phyloP scores from a whole-genome alignment of 2,329 filamentous ascomycete genomes.

The Claviceps sorghi region DNA sequence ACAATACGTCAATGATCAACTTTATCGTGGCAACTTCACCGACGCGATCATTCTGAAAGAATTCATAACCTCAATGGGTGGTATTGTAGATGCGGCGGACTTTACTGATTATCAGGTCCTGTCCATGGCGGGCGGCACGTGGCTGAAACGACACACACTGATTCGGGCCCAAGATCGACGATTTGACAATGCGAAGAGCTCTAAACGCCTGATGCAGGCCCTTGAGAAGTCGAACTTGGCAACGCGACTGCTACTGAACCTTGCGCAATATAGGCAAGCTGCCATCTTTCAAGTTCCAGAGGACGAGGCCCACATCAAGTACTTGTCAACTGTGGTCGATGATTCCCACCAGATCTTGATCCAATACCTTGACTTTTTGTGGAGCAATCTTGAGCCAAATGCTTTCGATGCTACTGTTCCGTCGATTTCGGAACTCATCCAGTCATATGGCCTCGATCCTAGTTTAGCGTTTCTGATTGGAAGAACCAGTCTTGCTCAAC shows the following conservation, averaged over 20 bases:
- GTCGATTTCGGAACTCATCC: conserved; percentile 56
- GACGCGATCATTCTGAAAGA: conserved; percentile 87
- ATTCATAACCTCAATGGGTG: conserved; percentile 82
- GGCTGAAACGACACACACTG: conserved; percentile 66
- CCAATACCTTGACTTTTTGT: conserved; percentile 81
- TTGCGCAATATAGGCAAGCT: conserved; percentile 81
- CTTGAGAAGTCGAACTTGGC: conserved; percentile 66
- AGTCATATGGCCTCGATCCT: conserved; percentile 64
- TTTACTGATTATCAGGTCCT: conserved; percentile 80
- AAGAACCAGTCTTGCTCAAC: conserved; percentile 56
- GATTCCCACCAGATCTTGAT: conserved; percentile 74
- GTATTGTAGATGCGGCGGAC: conserved; percentile 72
- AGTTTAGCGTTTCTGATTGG: conserved; percentile 75
- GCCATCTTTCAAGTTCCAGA: conserved; percentile 64
- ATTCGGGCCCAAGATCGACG: conserved; percentile 69
- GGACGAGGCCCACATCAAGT: conserved; percentile 68
- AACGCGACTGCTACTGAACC: conserved; percentile 70
- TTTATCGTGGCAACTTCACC: conserved; percentile 69
- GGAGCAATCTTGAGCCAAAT: conserved; percentile 58
- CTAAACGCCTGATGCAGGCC: conserved; percentile 65
- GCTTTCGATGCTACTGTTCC: conserved; percentile 73
- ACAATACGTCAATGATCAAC: conserved; percentile 76
- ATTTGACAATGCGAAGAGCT: conserved; percentile 58
- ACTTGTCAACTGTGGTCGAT: conserved; percentile 75
- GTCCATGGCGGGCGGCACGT: conserved; percentile 69